Base-by-base conservation (phyloP, 73 alveolate species). In the Breviolum minutum region DNA sequence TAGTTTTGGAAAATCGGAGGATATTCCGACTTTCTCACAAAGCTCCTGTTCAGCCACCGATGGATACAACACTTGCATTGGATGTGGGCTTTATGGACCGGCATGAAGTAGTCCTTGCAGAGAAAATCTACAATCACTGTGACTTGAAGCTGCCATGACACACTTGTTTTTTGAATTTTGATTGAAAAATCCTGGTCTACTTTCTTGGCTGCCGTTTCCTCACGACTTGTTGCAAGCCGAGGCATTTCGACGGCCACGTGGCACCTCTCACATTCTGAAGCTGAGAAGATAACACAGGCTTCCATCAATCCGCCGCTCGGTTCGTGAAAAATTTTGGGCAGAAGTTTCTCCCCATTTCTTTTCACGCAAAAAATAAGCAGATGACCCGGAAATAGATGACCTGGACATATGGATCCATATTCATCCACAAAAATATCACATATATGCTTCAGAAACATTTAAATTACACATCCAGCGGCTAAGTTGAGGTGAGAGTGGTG, bases 11-110 rank as follows among this genome's bases (percentile, higher is more conserved):
- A 66, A 17, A 66, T 17, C 17, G 74, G 85, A 87, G 95, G 95
- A 68, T 48, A 26, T 87, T 87, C 84, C 30, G 64, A 60, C 95
- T 87, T 70, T 87, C 95, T 13, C 95, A 87, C 70, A 87, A n/a
- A 3, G 66, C 85, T 12, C 85, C 95, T 7, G 95, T 87, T 54
- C 24, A 64, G 12, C 84, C 85, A 19, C 95, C 95, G 22, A 63
- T 87, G 68, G 95, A 87, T 40, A 87, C 95, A 13, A 22, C 83
- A 26, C 24, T 20, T 48, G 62, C 84, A 8, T 20, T 87, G 95
- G 95, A 68, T 61, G 76, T 48, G 12, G 54, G 91, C 91, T 82
- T 82, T 82, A 11, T 82, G 74, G 20, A 82, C 12, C 73, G 91
- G 9, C 22, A 82, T 61, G 91, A 82, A 82, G 91, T 82, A 8